Evolutionary conservation across 352 stramenopile species (phyloP).

Genomic region (Phytophthora lateralis): DNA sequence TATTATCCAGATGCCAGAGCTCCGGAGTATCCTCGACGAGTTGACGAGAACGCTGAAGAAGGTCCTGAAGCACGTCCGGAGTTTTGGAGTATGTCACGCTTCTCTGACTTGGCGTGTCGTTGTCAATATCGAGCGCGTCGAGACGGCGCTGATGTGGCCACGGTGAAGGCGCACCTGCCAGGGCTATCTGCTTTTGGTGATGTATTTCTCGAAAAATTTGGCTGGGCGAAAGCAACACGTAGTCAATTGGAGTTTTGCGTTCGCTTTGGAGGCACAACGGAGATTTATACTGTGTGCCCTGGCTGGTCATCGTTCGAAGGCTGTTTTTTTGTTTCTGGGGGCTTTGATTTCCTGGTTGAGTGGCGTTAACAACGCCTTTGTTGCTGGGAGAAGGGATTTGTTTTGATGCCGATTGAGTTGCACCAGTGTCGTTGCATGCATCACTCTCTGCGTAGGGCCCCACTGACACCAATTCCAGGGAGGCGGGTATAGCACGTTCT

Average conservation of each 20-base stretch:
- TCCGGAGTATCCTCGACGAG: constrained; percentile 9
- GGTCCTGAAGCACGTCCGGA: constrained; percentile 5
- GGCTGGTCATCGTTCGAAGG: constrained; percentile 7
- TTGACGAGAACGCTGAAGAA: constrained; percentile 13
- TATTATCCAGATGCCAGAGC: neutral
- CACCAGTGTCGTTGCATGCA: neutral
- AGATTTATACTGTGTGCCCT: constrained; percentile 25
- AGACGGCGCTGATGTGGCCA: constrained; percentile 24
- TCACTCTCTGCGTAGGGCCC: neutral
- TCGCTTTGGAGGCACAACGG: constrained; percentile 1
- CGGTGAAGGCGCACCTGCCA: constrained; percentile 10
- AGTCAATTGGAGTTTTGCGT: constrained; percentile 27
- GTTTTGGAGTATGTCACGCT: neutral
- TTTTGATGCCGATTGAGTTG: neutral
- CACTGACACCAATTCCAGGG: neutral
- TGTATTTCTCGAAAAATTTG: constrained; percentile 32
- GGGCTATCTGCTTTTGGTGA: constrained; percentile 8
- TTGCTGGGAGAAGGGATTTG: neutral
- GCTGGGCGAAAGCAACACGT: constrained; percentile 28
- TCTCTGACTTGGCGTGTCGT: neutral
- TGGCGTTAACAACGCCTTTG: neutral
- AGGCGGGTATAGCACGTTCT: neutral
- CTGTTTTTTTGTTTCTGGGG: neutral
- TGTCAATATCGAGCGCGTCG: neutral
- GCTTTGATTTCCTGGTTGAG: neutral